Evolutionary conservation across 192 early-diverging fungal species (phyloP), one percentile per base, ranked within the genome.

Genomic region (Entomortierella lignicola): DNA sequence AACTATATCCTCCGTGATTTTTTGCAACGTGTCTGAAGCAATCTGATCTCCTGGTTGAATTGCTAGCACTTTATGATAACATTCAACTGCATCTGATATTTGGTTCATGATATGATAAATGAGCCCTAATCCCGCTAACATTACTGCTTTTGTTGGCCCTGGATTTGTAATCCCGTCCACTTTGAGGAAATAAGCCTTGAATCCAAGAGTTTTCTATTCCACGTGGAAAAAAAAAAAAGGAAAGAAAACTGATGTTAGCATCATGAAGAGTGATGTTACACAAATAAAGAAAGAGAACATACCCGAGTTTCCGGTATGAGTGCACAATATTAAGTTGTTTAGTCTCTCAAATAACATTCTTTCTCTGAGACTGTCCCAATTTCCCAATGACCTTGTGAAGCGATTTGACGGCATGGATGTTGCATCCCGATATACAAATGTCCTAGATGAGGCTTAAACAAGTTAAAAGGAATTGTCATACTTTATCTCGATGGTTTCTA

Each of bases 381-480:
- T 91, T 65, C 44, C 69, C 48, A 2, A 94, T 60, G 2, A 90
- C 87, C 11, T 74, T 77, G 17, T 86, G 63, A 34, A 95, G 83
- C 56, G 72, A 85, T 15, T 72, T 55, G 12, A 93, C 71, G 2
- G 93, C 85, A 29, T 72, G 91, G 68, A 56, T 96, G 89, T 60
- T 93, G 88, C 90, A 93, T 93, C 30, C 91, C 95, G n/a, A 95
- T 86, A 60, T 88, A 93, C 82, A 96, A 72, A 8, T 72, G 58
- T 26, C 92, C 91, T 17, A 92, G 47, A 75, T 95, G 93, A 13
- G 89, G 85, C 30, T 91, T 92, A 77, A n/a, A n/a, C n/a, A n/a
- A n/a, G n/a, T n/a, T n/a, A n/a, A n/a, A n/a, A n/a, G n/a, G n/a
- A n/a, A n/a, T n/a, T n/a, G n/a, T n/a, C n/a, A n/a, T n/a, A n/a